A percentile compares a stretch with the other conserved stretches of the same genome.
phyloP scores from a whole-genome alignment of 495 filamentous ascomycete genomes.

The Penicillium maclennaniae region DNA sequence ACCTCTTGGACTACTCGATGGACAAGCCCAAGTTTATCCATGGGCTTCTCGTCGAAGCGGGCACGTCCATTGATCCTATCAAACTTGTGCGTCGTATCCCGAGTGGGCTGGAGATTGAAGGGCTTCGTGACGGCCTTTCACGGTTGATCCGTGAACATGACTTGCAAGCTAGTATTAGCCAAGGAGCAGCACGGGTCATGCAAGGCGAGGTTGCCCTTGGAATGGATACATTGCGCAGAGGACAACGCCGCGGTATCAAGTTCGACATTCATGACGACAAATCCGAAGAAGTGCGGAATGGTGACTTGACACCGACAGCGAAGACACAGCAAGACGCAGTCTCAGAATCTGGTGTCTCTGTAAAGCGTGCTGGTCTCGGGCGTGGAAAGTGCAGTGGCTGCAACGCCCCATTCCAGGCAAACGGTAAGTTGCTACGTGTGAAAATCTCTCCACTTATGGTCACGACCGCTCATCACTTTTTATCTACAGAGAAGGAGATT shows the following conservation, averaged over 20 bases:
- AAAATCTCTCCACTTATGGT: neutral
- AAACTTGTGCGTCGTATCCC: constrained; percentile 87
- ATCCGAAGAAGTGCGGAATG: constrained; percentile 6
- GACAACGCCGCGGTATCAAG: constrained; percentile 79
- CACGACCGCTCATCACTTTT: constrained; percentile 1
- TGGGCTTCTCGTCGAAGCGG: constrained; percentile 87
- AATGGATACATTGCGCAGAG: constrained; percentile 70
- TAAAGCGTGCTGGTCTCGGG: constrained; percentile 20
- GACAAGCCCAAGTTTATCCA: constrained; percentile 93
- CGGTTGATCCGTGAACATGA: constrained; percentile 90
- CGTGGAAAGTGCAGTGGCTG: constrained; percentile 56
- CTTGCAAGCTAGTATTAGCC: constrained; percentile 84
- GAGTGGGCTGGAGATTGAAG: constrained; percentile 85
- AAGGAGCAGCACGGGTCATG: constrained; percentile 82
- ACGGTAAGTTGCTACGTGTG: constrained; percentile 42
- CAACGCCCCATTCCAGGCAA: constrained; percentile 51
- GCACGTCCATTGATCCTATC: constrained; percentile 86
- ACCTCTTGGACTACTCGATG: constrained; percentile 92
- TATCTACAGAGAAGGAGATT: constrained; percentile 59
- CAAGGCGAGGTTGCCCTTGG: constrained; percentile 79
- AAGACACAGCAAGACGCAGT: constrained; percentile 24
- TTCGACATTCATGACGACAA: constrained; percentile 65
- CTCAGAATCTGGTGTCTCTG: constrained; percentile 14
- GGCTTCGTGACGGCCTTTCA: constrained; percentile 76
- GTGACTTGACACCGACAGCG: constrained; percentile 36